A percentile compares a stretch with the other conserved stretches of the same genome.
These are phyloP conservation scores for Heterobasidion irregulare DNA, from an alignment of 1,284 basidiomycete species.

Conservation along the genomic window DNA sequence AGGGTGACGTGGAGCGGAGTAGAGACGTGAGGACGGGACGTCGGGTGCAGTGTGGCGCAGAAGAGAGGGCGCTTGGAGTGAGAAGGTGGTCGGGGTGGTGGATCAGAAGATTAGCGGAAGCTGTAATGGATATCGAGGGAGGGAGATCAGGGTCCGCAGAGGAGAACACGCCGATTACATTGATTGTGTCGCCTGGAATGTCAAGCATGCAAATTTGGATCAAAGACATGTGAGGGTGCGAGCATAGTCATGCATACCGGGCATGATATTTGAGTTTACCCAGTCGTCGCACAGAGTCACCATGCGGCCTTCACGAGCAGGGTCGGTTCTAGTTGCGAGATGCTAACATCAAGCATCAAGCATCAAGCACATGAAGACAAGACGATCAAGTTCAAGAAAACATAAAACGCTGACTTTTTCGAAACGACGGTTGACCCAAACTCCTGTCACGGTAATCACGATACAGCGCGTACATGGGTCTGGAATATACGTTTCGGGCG, in stretches of 20 bases:
- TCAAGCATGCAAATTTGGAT: background rate
- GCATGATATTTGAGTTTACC: slow-evolving; percentile 44
- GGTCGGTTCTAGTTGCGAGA: slow-evolving; percentile 28
- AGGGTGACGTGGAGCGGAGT: slow-evolving; percentile 49
- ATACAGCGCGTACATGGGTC: slow-evolving; percentile 37
- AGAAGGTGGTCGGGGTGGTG: slow-evolving; percentile 86
- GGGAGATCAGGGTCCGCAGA: slow-evolving; percentile 16
- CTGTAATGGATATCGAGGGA: slow-evolving; percentile 47
- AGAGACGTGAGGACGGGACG: slow-evolving; percentile 68
- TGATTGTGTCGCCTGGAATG: slow-evolving; percentile 63
- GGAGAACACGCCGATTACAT: slow-evolving; percentile 60
- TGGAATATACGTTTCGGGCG: slow-evolving; percentile 2
- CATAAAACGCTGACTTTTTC: slow-evolving; percentile 28
- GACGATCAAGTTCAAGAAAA: background rate
- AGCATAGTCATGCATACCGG: slow-evolving; percentile 31
- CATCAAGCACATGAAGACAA: slow-evolving; percentile 6
- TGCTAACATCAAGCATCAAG: slow-evolving; percentile 35
- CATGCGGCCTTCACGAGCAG: slow-evolving; percentile 28
- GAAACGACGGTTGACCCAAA: slow-evolving; percentile 15
- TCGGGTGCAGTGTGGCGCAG: slow-evolving; percentile 72
- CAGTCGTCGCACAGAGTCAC: slow-evolving; percentile 63
- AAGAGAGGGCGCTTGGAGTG: slow-evolving; percentile 82
- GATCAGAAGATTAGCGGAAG: slow-evolving; percentile 59
- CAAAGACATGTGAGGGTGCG: background rate
- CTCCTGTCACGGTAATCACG: slow-evolving; percentile 32